A percentile compares a stretch with the other conserved stretches of the same genome.
Evolutionary conservation across 2,329 filamentous ascomycete genomes (phyloP).

Genomic region (Achaetomium macrosporum): DNA sequence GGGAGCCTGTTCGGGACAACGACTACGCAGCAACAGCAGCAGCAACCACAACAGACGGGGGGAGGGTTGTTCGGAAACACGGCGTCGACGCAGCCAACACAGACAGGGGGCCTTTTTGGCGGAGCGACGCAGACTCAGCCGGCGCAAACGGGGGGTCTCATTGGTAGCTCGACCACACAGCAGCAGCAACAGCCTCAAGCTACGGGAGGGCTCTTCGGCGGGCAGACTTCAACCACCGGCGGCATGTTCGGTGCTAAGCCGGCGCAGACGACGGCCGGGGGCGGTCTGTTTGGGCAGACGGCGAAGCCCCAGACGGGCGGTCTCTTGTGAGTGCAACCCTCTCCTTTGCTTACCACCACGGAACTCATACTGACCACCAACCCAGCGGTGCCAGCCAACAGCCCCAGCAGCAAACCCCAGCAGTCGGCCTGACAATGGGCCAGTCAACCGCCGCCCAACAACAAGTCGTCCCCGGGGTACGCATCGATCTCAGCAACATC

Average conservation of each 20-base stretch:
- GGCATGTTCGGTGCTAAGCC: conserved; percentile 31
- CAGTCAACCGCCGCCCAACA: conserved; percentile 43
- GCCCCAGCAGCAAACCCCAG: conserved; percentile 19
- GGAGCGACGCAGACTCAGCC: conserved; percentile 15
- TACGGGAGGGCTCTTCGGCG: conserved; percentile 19
- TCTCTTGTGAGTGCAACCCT: background rate
- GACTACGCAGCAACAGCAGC: conserved; percentile 8
- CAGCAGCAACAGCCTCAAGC: conserved; percentile 22
- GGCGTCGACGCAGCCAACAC: conserved; percentile 24
- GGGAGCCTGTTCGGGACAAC: conserved; percentile 31
- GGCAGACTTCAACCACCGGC: conserved; percentile 32
- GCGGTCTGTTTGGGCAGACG: conserved; percentile 18
- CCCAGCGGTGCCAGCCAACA: conserved; percentile 20
- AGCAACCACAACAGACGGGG: background rate
- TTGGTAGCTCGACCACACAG: conserved; percentile 16
- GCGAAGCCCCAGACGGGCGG: no score
- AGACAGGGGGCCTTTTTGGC: conserved; percentile 24
- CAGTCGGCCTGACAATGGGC: conserved; percentile 40
- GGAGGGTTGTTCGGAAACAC: conserved; percentile 24
- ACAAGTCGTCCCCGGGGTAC: conserved; percentile 61
- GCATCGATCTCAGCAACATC: conserved; percentile 72
- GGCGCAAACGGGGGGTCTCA: conserved; percentile 15
- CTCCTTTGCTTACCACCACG: background rate
- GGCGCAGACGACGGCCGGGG: conserved; percentile 10
- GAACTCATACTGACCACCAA: background rate